A percentile compares a stretch with the other conserved stretches of the same genome.
Conservation (phyloP, 2,329 filamentous ascomycete genomes). For the Lasiodiplodia gonubiensis region DNA sequence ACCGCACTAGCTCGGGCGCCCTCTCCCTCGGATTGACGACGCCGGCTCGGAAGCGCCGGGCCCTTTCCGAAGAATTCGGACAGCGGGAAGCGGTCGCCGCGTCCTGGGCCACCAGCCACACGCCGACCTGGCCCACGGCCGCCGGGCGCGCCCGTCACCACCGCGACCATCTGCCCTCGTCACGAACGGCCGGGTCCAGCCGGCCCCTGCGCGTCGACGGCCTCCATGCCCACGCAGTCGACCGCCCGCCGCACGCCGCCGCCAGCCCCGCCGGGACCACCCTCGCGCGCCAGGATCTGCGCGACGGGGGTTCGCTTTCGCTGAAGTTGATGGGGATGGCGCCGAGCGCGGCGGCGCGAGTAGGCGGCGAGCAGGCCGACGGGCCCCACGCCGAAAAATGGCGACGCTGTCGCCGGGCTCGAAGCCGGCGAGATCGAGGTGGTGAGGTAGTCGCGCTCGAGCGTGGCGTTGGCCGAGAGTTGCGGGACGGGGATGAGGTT, state of each 20-base stretch:
- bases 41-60: slow-evolving; percentile 30
- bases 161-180: slow-evolving; percentile 38
- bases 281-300: slow-evolving; percentile 31
- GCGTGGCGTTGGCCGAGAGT: not conserved
- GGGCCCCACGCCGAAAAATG: slow-evolving; percentile 32
- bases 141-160: slow-evolving; percentile 39
- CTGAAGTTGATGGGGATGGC: slow-evolving; percentile 33
- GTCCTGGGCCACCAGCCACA: slow-evolving; percentile 31
- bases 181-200: slow-evolving; percentile 33
- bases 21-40: slow-evolving; percentile 29
- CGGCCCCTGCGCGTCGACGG: slow-evolving; percentile 34
- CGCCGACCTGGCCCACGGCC: too few relatives aligned
- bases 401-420: slow-evolving; percentile 41
- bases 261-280: too few relatives aligned
- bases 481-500: slow-evolving; percentile 11
- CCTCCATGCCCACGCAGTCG: slow-evolving; percentile 31
- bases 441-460: slow-evolving; percentile 35
- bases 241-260: slow-evolving; percentile 30
- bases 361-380: slow-evolving; percentile 32
- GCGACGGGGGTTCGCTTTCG: slow-evolving; percentile 30
- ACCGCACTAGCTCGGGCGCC: slow-evolving; percentile 31
- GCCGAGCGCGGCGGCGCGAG: slow-evolving; percentile 32
- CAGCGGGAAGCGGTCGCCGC: slow-evolving; percentile 29
- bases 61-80: slow-evolving; percentile 30
- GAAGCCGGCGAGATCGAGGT: slow-evolving; percentile 48